phyloP scores from a whole-genome alignment of 345 rosid species.

The Eucalyptus erythrocorys region DNA sequence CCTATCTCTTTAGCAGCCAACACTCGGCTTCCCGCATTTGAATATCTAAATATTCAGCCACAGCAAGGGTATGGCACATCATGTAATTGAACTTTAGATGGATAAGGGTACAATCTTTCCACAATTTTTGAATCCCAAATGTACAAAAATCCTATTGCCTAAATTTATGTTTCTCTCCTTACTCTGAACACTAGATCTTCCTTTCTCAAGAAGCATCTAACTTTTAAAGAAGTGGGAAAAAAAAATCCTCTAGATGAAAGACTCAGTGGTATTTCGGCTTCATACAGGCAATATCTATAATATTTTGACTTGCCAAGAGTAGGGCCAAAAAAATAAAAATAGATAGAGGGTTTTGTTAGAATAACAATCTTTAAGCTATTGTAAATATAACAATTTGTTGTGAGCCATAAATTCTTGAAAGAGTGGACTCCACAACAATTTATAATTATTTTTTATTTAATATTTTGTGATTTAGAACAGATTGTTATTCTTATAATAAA shows the following conservation, averaged over 20 bases:
- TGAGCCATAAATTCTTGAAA: no score
- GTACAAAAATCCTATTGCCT: neutral
- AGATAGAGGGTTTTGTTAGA: no score
- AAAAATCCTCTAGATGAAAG: neutral
- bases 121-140: neutral
- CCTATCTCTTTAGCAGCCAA: slow-evolving; percentile 33
- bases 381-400: no score
- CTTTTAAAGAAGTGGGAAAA: neutral
- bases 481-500: no score
- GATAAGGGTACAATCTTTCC: neutral
- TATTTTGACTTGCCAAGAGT: no score
- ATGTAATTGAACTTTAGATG: neutral
- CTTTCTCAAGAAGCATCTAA: neutral
- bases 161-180: neutral
- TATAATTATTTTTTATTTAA: no score
- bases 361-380: no score
- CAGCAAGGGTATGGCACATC: neutral
- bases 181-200: neutral
- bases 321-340: no score
- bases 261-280: neutral
- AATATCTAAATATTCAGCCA: slow-evolving; percentile 37
- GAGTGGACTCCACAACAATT: no score
- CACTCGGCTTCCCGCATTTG: no score
- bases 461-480: no score
- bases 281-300: no score